Base-by-base conservation (phyloP, 768 basidiomycete species). In the Asterophora lycoperdoides region DNA sequence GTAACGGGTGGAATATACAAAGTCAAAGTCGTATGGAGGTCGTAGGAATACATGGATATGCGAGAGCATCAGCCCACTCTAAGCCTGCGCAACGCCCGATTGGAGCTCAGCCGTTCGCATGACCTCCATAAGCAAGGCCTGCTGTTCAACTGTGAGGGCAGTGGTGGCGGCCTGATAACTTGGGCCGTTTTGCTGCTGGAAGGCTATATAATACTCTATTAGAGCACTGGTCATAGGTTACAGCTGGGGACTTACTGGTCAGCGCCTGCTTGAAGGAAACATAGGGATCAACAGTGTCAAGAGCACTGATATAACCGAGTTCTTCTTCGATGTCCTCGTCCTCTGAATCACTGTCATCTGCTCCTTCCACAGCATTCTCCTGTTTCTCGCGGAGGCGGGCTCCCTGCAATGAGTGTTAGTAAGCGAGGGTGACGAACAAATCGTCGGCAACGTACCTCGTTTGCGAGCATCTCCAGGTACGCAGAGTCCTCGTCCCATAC, bases 401-500 rank as follows among this genome's bases (percentile, higher is more conserved):
- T 38, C 87, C 81, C 88, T 89, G 59, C 37, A 26, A 37, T 39
- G 9, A 20, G 44, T 9, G 34, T 20, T 34, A 29, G 36, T n/a
- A 36, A 45, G 41, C 32, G 19, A 43, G 39, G 30, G 29, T 42
- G 42, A 13, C 10, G 33, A 41, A 55, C 44, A 45, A 9, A 3
- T 4, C 9, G 3, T 8, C 8, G 8, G 30, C 8, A 8, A 55
- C 67, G 38, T 62, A 87, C 89, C 77, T 93, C 86, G 56, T 81
- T 80, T 6, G 89, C 91, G 29, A 94, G 77, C 76, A 91, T 70
- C 64, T 93, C 90, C 37, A 92, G 74, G 62, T 93, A 94, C 6
- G 86, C 88, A 7, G 89, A 90, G 57, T 92, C 89, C 50, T 89
- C 85, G 59, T 93, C 91, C 83, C 86, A 92, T 13, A 93, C 89